phyloP scores from a whole-genome alignment of 2,329 filamentous ascomycete species.

The Nemania abortiva region DNA sequence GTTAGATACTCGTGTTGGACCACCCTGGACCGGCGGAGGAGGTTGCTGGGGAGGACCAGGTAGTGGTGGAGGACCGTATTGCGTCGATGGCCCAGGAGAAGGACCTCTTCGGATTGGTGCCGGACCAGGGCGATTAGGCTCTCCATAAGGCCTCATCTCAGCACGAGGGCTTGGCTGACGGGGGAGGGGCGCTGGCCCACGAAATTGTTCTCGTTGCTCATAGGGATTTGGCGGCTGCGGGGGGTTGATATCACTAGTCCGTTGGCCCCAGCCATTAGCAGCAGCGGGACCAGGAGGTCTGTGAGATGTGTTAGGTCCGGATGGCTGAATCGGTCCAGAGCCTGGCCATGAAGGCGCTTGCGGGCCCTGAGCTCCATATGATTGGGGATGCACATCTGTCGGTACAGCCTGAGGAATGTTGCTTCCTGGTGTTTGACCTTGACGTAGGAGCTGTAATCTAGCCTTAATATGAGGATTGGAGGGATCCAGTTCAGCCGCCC shows the following conservation, averaged over 20 bases:
- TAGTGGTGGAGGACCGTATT: slow-evolving; percentile 66
- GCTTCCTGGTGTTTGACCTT: slow-evolving; percentile 78
- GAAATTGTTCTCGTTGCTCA: slow-evolving; percentile 80
- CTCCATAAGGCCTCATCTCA: slow-evolving; percentile 79
- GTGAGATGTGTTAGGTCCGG: slow-evolving; percentile 66
- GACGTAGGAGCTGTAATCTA: slow-evolving; percentile 87
- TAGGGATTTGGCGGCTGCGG: slow-evolving; percentile 85
- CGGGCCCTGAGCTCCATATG: slow-evolving; percentile 87
- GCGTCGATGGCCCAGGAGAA: slow-evolving; percentile 64
- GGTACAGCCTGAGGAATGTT: slow-evolving; percentile 81
- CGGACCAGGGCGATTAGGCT: slow-evolving; percentile 69
- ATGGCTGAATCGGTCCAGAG: slow-evolving; percentile 70
- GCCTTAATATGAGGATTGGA: slow-evolving; percentile 96
- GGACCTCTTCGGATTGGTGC: slow-evolving; percentile 63
- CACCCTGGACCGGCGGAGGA: slow-evolving; percentile 61
- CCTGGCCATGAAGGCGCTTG: slow-evolving; percentile 91
- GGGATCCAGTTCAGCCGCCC: slow-evolving; percentile 94
- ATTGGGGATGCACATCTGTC: slow-evolving; percentile 94
- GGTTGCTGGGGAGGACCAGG: slow-evolving; percentile 57
- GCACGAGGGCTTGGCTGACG: slow-evolving; percentile 82
- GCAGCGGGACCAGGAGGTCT: slow-evolving; percentile 69
- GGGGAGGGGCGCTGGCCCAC: slow-evolving; percentile 74
- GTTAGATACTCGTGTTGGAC: slow-evolving; percentile 57
- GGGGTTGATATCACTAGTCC: slow-evolving; percentile 83
- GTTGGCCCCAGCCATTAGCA: slow-evolving; percentile 67